A percentile compares a stretch with the other conserved stretches of the same genome.
phyloP scores from a whole-genome alignment of 306 rosid species.

The Vigna mungo region DNA sequence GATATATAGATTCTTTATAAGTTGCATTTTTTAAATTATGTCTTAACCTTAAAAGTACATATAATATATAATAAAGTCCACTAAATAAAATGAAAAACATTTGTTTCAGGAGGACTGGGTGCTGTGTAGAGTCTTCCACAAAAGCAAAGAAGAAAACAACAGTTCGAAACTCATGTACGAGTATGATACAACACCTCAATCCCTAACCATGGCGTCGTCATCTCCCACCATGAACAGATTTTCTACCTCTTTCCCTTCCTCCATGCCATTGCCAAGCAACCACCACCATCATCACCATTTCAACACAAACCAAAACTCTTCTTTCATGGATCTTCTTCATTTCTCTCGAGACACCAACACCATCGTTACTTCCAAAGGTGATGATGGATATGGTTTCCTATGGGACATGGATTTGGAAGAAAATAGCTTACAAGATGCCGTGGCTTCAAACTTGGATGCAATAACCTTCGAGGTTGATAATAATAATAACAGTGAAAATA shows the following conservation, averaged over 20 bases:
- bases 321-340: slow-evolving; percentile 63
- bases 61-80: background rate
- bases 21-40: background rate
- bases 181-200: slow-evolving; percentile 35
- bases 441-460: slow-evolving; percentile 61
- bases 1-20: background rate
- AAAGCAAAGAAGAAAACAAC: slow-evolving; percentile 64
- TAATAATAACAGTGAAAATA: slow-evolving; percentile 40
- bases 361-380: slow-evolving; percentile 46
- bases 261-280: slow-evolving; percentile 39
- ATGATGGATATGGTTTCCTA: slow-evolving; percentile 67
- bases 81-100: background rate
- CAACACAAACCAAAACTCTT: slow-evolving; percentile 47
- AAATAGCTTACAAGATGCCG: slow-evolving; percentile 54
- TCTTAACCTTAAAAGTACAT: background rate
- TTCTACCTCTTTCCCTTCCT: slow-evolving; percentile 52
- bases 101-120: slow-evolving; percentile 95
- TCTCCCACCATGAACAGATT: slow-evolving; percentile 52
- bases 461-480: slow-evolving; percentile 73
- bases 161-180: slow-evolving; percentile 46
- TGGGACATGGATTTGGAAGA: slow-evolving; percentile 89
- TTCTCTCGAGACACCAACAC: slow-evolving; percentile 53
- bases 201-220: slow-evolving; percentile 53
- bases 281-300: slow-evolving; percentile 40
- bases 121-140: slow-evolving; percentile 90